Evolutionary conservation across 2,329 filamentous ascomycete genomes (phyloP), one percentile per base, ranked within the genome.

Genomic region (Cryoendolithus antarcticus): DNA sequence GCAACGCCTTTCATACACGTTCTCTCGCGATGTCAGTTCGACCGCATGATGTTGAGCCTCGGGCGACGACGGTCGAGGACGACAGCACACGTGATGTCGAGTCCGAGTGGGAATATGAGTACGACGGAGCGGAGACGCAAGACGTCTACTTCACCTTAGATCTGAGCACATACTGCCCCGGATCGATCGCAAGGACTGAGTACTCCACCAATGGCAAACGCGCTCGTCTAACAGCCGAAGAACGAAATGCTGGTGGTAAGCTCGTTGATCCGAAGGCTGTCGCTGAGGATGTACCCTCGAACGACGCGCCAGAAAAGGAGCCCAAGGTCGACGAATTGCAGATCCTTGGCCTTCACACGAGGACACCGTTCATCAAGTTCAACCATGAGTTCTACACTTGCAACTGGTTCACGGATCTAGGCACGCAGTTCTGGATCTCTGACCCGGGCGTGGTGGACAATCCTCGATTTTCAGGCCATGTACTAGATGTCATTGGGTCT

Each of bases 351-450:
- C 69, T 95, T 3, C 82, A 93, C 59, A 80, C 80, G 1, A 54
- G 64, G 2, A 80, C 82, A 35, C 89, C 89, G 0, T 65, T 94
- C 21, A 71, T 94, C 43, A 81, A 82, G 13, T 93, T 93, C 61
- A 73, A 80, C 42, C 82, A 82, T 24, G 75, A 80, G 45, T 66
- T 93, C 13, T 91, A 88, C 56, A 77, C 76, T 46, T 89, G 86
- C 47, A 65, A 75, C 34, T 96, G 89, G 89, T 74, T 76, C 8
- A 77, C 83, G 44, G 81, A 86, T 43, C 74, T 93, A 32, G 89
- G 89, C 29, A 93, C 86, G 0, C 73, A 93, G 32, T 80, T 95
- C 51, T 54, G 71, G 70, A 1, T 62, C 61, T 10, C 71, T 13
- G 45, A 50, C 21, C 68, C 45, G 62, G 69, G 44, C 48, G 53